phyloP scores from a whole-genome alignment of 2,329 filamentous ascomycete species.

The Akanthomyces lecanii region DNA sequence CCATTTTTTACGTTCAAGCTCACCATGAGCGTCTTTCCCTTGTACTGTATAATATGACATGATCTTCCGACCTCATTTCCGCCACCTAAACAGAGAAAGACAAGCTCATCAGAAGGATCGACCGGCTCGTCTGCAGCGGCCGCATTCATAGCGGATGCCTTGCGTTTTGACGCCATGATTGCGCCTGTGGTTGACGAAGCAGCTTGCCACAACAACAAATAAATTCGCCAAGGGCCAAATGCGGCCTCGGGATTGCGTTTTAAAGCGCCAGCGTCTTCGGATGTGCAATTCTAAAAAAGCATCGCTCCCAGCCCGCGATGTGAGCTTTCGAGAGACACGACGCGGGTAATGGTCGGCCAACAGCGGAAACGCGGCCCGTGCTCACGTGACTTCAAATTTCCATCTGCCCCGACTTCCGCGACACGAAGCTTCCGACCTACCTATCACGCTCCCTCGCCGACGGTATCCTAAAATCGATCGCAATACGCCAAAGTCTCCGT shows the following conservation, averaged over 20 bases:
- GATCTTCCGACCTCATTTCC: slow-evolving; percentile 97
- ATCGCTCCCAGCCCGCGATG: slow-evolving; percentile 17
- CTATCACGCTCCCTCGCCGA: slow-evolving; percentile 25
- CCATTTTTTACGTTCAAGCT: slow-evolving; percentile 12
- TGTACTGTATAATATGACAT: slow-evolving; percentile 98
- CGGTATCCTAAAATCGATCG: neutral
- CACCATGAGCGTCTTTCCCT: slow-evolving; percentile 99
- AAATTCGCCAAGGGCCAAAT: neutral
- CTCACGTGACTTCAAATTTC: slow-evolving; percentile 43
- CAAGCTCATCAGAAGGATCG: slow-evolving; percentile 88
- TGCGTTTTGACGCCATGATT: slow-evolving; percentile 88
- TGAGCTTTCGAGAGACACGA: neutral
- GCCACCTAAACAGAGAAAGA: slow-evolving; percentile 89
- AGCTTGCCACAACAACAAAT: neutral
- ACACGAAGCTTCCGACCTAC: slow-evolving; percentile 27
- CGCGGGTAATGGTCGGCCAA: slow-evolving; percentile 27
- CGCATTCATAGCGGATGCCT: slow-evolving; percentile 70
- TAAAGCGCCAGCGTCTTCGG: neutral
- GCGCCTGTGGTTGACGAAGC: slow-evolving; percentile 14
- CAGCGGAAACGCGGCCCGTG: neutral
- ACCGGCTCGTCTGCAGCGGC: slow-evolving; percentile 73
- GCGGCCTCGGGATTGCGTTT: neutral
- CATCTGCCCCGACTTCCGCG: slow-evolving; percentile 17
- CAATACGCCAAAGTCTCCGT: neutral
- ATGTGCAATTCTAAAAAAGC: slow-evolving; percentile 1